Evolutionary conservation across 116 monocot genomes (phyloP), one percentile per base, ranked within the genome.

Genomic region (Zostera marina): DNA sequence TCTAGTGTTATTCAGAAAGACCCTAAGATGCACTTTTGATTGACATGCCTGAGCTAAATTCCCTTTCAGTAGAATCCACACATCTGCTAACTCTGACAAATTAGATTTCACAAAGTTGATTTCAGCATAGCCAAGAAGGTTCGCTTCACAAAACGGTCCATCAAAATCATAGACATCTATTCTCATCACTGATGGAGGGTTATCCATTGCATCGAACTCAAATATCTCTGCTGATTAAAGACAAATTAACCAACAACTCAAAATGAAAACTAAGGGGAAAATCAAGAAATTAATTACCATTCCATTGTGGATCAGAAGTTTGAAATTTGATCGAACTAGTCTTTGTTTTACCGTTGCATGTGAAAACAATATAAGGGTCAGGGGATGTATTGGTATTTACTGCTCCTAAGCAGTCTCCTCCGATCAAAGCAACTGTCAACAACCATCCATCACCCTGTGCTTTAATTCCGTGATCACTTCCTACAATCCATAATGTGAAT

Each of bases 291-390:
- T n/a, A 22, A 52, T 67, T 89, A 96, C 96, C 96, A 66, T 96
- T 96, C 90, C 90, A 96, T 21, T 78, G 80, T 51, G 96, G 96
- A 53, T 83, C 80, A 39, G 76, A 63, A 21, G 80, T 83, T 58
- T 96, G 96, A 57, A 96, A 96, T 62, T 96, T 96, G 63, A 96
- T 89, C 53, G 96, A 96, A 69, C 96, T 96, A 22, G 89, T 96
- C 64, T 75, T 89, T 56, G 72, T 78, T 72, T 72, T 77, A 11
- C 96, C 80, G 68, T 96, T 89, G 69, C 96, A 96, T 16, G 74
- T 96, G 54, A 89, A 96, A 48, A 83, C 78, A 45, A 96, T 89
- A 66, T 85, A 96, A 3, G 96, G 89, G 70, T 88, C 82, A 69
- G 78, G 85, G 11, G 62, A 73, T 40, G 78, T 83, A 58, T 82